Evolutionary conservation across 2,329 filamentous ascomycete species (phyloP).

Genomic region (Fusarium veterinarium): DNA sequence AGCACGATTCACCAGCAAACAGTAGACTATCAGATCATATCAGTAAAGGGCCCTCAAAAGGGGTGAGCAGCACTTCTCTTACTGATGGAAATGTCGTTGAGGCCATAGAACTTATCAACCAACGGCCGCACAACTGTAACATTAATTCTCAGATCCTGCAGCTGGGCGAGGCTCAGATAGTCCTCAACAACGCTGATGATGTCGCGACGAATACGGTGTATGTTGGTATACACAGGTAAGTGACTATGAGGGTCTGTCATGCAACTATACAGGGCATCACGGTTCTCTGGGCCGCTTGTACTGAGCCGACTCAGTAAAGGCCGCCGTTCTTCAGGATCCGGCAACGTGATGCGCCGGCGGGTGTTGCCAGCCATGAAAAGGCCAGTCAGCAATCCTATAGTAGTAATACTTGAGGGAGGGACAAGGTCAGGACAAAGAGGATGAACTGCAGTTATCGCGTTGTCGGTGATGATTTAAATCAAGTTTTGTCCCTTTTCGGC

Average conservation of each 20-base stretch:
- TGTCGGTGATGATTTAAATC: slow-evolving; percentile 19
- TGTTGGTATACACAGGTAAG: slow-evolving; percentile 80
- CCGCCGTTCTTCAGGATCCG: slow-evolving; percentile 49
- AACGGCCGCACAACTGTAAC: slow-evolving; percentile 81
- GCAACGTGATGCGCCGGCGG: slow-evolving; percentile 48
- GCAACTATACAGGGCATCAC: slow-evolving; percentile 62
- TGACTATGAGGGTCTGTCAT: slow-evolving; percentile 68
- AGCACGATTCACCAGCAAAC: slow-evolving; percentile 82
- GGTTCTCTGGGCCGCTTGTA: slow-evolving; percentile 43
- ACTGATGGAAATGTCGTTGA: slow-evolving; percentile 83
- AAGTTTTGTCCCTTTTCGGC: slow-evolving; percentile 27
- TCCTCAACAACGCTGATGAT: slow-evolving; percentile 72
- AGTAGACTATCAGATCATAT: slow-evolving; percentile 70
- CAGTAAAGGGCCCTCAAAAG: background rate
- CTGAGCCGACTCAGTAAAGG: slow-evolving; percentile 51
- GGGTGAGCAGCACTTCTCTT: slow-evolving; percentile 40
- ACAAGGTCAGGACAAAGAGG: background rate
- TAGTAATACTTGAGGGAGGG: background rate
- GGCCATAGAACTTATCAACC: slow-evolving; percentile 84
- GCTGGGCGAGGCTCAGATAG: slow-evolving; percentile 76
- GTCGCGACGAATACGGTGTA: slow-evolving; percentile 76
- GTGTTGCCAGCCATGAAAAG: slow-evolving; percentile 39
- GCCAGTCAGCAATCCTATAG: background rate
- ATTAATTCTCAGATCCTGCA: slow-evolving; percentile 85
- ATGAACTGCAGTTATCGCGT: slow-evolving; percentile 15